Base-by-base conservation (phyloP, 2,329 filamentous ascomycete species). In the Trichoderma asperellum region DNA sequence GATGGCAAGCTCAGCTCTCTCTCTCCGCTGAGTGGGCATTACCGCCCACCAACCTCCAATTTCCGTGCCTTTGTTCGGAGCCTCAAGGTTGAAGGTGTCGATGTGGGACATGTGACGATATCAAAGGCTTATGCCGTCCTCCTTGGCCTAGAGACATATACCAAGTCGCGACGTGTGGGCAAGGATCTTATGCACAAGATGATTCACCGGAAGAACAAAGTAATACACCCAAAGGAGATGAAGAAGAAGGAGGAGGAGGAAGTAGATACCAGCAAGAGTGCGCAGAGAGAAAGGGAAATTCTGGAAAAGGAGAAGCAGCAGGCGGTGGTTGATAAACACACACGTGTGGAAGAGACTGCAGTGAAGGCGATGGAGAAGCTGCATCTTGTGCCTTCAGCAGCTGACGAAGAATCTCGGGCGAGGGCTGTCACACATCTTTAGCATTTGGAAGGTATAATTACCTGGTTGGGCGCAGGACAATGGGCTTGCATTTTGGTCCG, bases 71-170 rank as follows among this genome's bases (percentile, higher is more conserved):
- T 97, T 75, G 87, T 97, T 2, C 87, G 89, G 71, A 89, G 85
- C 10, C 83, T 97, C 5, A 88, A 89, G 73, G 88, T 90, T 0
- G 87, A 87, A 37, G 91, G 91, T 1, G 93, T 91, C 0, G 94
- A 97, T 78, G 92, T 94, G 87, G 88, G 86, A 16, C 89, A 87
- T 32, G 89, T 96, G 12, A 91, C 89, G 21, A 92, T 97, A 57
- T 93, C 90, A 53, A 90, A 93, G 74, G 91, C 91, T 1, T 97
- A 97, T 76, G 90, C 92, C 0, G 89, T 97, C 0, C 84, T 97
- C 0, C 87, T 94, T 0, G 94, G 94, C 0, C 83, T 97, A 5
- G 94, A 97, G 81, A 87, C 89, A 16, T 97, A 96, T 76, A 81
- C 91, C 61, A 89, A 89, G 74, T 90, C 90, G 14, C 88, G 89